Percentiles rank a stretch among this genome's conserved stretches.
Evolutionary conservation across 2,329 filamentous ascomycete genomes (phyloP).

Genomic region (Hypoxylon sp.): DNA sequence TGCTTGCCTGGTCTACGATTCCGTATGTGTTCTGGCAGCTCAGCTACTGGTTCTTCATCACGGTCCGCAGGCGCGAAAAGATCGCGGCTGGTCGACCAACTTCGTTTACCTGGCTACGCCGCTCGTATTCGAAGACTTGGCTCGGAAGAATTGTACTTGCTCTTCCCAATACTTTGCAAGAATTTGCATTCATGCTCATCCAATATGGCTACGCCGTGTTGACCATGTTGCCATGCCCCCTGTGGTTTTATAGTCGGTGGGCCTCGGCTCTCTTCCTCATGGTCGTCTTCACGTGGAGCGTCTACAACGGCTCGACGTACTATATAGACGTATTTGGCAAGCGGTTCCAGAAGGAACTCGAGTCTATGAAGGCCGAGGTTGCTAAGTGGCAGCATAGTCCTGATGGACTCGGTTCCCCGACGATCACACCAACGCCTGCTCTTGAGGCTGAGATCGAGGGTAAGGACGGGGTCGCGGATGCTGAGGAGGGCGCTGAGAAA

Average conservation of each 20-base stretch:
- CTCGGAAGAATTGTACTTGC: constrained; percentile 86
- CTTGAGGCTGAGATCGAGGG: constrained; percentile 31
- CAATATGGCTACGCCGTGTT: constrained; percentile 90
- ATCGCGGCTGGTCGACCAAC: constrained; percentile 95
- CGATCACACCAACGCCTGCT: constrained; percentile 52
- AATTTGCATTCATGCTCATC: constrained; percentile 93
- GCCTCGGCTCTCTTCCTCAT: constrained; percentile 80
- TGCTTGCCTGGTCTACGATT: constrained; percentile 93
- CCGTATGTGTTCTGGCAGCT: constrained; percentile 96
- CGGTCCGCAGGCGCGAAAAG: constrained; percentile 91
- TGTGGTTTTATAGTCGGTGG: constrained; percentile 93
- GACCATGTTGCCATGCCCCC: constrained; percentile 91
- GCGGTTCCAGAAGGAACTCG: constrained; percentile 94
- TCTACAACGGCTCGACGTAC: constrained; percentile 96
- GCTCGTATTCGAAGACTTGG: constrained; percentile 88
- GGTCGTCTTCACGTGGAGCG: constrained; percentile 89
- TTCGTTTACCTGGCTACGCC: constrained; percentile 95
- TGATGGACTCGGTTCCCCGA: constrained; percentile 53
- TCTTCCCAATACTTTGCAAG: constrained; percentile 79
- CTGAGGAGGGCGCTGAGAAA: constrained; percentile 36
- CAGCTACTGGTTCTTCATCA: constrained; percentile 93
- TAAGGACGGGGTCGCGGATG: constrained; percentile 33
- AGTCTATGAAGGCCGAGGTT: constrained; percentile 87
- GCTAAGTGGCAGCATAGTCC: constrained; percentile 81
- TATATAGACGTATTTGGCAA: constrained; percentile 99